Evolutionary conservation across 345 rosid species (phyloP).

Genomic region (Bruguiera sexangula): DNA sequence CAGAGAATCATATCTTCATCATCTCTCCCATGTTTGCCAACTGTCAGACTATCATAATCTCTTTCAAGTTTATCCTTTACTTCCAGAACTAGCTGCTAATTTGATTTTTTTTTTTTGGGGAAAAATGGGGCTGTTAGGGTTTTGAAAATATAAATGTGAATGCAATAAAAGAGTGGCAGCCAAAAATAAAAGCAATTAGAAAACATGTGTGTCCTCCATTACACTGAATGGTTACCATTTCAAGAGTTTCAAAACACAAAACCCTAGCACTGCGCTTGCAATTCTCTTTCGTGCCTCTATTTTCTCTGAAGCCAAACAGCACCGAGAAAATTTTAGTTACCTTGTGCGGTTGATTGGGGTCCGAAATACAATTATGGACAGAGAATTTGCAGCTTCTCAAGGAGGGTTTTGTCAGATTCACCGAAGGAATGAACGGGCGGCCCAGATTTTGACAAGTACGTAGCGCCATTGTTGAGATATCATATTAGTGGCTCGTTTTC

Average conservation of each 20-base stretch:
- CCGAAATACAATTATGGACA: constrained; percentile 33
- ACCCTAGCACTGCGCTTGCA: too few species aligned
- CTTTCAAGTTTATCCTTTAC: constrained; percentile 66
- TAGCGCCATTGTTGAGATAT: constrained; percentile 31
- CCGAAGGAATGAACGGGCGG: constrained; percentile 21
- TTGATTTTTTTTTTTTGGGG: neutral
- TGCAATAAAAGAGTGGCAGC: neutral
- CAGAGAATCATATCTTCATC: constrained; percentile 92
- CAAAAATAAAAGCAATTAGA: neutral
- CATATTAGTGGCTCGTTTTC: neutral
- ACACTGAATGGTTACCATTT: too few species aligned
- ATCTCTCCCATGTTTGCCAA: constrained; percentile 84
- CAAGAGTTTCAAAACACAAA: too few species aligned
- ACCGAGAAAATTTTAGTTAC: constrained; percentile 21
- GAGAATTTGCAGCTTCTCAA: constrained; percentile 42
- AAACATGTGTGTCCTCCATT: too few species aligned
- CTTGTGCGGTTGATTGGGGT: constrained; percentile 43
- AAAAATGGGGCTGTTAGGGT: neutral
- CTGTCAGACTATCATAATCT: constrained; percentile 54
- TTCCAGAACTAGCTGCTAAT: constrained; percentile 68
- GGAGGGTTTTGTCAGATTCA: constrained; percentile 21
- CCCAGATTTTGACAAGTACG: constrained; percentile 17
- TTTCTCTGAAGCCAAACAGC: constrained; percentile 20
- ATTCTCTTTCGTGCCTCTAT: constrained; percentile 1
- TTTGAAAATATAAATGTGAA: too few species aligned